Percentiles rank a stretch among this genome's conserved stretches.
Conservation (phyloP, 2,329 filamentous ascomycete species). For the Penicillium oxalicum region DNA sequence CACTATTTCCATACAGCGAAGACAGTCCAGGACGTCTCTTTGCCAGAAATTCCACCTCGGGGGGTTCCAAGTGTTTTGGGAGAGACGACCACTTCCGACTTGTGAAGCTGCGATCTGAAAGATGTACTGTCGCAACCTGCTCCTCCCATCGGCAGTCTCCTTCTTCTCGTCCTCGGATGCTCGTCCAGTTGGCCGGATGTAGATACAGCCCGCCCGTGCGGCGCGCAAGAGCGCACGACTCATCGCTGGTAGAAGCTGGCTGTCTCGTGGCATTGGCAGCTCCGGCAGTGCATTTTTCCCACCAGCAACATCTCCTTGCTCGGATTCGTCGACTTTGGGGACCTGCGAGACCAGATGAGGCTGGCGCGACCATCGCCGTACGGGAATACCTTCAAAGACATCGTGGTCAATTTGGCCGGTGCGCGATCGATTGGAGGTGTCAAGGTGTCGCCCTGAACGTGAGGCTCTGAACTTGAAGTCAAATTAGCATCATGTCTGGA, state of each 20-base stretch:
- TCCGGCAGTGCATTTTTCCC: constrained; percentile 53
- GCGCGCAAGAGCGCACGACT: constrained; percentile 78
- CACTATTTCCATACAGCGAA: constrained; percentile 42
- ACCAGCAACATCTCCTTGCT: constrained; percentile 23
- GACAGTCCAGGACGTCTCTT: constrained; percentile 56
- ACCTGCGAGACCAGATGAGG: constrained; percentile 63
- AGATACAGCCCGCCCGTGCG: constrained; percentile 68
- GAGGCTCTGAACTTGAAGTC: constrained; percentile 48
- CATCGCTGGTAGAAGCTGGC: constrained; percentile 66
- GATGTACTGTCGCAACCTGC: constrained; percentile 18
- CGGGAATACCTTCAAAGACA: constrained; percentile 68
- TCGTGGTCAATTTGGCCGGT: constrained; percentile 57
- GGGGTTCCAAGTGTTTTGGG: constrained; percentile 51
- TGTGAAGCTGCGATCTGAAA: constrained; percentile 47
- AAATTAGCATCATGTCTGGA: constrained; percentile 10
- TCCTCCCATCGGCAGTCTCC: constrained; percentile 33
- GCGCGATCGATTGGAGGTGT: constrained; percentile 40
- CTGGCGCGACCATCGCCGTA: constrained; percentile 81
- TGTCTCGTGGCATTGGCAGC: constrained; percentile 83
- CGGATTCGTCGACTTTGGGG: constrained; percentile 54
- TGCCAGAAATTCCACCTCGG: constrained; percentile 58
- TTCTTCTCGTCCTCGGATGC: constrained; percentile 33
- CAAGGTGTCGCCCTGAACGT: constrained; percentile 53
- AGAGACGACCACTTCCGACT: constrained; percentile 54
- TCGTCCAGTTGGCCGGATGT: constrained; percentile 59